A percentile compares a stretch with the other conserved stretches of the same genome.
phyloP scores from a whole-genome alignment of 441 rosid species.

The Gossypium trilobum region DNA sequence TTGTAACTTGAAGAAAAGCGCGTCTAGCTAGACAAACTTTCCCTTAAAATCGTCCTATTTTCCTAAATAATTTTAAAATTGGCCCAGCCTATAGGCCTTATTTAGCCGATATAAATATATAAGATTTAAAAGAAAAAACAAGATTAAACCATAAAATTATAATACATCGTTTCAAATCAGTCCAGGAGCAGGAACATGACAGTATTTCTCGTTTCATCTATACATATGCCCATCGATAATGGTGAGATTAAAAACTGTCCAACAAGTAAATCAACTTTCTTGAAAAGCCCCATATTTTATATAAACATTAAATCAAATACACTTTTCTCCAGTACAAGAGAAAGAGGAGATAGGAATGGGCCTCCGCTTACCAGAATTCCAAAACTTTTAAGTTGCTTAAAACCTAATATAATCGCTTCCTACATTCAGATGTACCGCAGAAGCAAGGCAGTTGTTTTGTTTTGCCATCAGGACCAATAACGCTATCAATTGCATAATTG shows the following conservation, averaged over 20 bases:
- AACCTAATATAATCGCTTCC: constrained; percentile 51
- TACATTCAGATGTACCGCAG: constrained; percentile 65
- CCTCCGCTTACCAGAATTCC: background rate
- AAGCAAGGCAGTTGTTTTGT: constrained; percentile 49
- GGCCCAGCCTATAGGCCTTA: no score
- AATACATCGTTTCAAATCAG: background rate
- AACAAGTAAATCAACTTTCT: background rate
- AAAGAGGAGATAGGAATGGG: background rate
- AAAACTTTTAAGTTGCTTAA: background rate
- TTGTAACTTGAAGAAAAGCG: no score
- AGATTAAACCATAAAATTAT: no score
- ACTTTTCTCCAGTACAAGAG: background rate
- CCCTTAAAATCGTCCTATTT: no score
- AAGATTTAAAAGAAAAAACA: no score
- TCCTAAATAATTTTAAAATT: no score
- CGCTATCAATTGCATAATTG: constrained; percentile 71
- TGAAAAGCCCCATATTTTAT: background rate
- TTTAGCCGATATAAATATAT: no score
- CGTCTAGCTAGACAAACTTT: no score
- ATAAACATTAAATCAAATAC: background rate
- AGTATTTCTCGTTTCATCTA: background rate
- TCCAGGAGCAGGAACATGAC: background rate
- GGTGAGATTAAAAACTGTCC: background rate
- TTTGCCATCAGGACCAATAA: constrained; percentile 61
- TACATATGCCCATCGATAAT: background rate